phyloP scores from a whole-genome alignment of 495 filamentous ascomycete genomes.

The Bacidia gigantensis region DNA sequence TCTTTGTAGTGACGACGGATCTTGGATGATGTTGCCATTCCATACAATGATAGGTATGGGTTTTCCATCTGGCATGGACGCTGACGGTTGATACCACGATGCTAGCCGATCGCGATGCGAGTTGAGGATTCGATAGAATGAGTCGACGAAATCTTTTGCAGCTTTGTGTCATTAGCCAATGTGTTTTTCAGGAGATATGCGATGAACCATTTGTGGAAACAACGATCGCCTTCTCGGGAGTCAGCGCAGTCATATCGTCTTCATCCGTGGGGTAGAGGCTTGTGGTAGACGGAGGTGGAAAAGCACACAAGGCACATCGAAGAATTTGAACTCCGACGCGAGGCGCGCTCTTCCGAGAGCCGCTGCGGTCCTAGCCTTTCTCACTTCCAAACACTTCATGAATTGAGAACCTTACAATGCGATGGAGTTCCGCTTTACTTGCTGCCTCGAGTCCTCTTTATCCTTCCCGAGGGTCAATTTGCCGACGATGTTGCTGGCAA shows the following conservation, averaged over 20 bases:
- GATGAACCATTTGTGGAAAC: slow-evolving; percentile 38
- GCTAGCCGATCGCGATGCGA: slow-evolving; percentile 36
- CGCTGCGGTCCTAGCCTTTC: background rate
- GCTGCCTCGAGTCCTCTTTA: background rate
- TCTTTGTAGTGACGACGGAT: slow-evolving; percentile 42
- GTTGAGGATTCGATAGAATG: slow-evolving; percentile 43
- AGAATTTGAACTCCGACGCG: background rate
- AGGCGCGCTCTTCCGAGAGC: slow-evolving; percentile 7
- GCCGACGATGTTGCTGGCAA: slow-evolving; percentile 2
- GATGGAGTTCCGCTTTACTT: slow-evolving; percentile 2
- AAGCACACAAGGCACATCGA: no score
- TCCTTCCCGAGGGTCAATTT: slow-evolving; percentile 7
- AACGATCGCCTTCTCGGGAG: slow-evolving; percentile 31
- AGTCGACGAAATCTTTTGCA: slow-evolving; percentile 37
- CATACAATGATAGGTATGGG: slow-evolving; percentile 41
- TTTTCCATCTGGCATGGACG: slow-evolving; percentile 27
- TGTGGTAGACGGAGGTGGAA: background rate
- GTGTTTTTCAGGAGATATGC: background rate
- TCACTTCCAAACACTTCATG: background rate
- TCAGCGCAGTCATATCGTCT: slow-evolving; percentile 26
- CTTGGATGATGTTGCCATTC: slow-evolving; percentile 48
- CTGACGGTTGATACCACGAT: slow-evolving; percentile 41
- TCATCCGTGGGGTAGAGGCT: background rate
- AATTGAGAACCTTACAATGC: slow-evolving; percentile 1
- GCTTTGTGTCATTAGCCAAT: slow-evolving; percentile 26